Base-by-base conservation (phyloP, 306 rosid species). In the Phaseolus lunatus region DNA sequence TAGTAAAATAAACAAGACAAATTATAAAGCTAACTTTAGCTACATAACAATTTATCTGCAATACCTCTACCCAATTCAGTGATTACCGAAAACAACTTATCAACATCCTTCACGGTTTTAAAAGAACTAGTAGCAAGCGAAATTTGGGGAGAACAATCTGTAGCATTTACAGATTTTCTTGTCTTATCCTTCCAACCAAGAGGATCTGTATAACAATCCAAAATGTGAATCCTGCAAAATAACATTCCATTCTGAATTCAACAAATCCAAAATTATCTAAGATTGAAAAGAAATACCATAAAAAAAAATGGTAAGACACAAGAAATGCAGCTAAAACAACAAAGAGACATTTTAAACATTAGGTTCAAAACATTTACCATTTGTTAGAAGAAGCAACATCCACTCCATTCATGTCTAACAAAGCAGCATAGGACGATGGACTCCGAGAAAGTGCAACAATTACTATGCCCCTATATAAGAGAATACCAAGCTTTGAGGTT, bases 151-250 rank as follows among this genome's bases (percentile, higher is more conserved):
- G 88, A 63, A 84, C 63, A 5, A 52, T 78, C 78, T 3, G 16
- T 54, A 44, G 37, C 47, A 54, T 67, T 74, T 78, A 68, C 87
- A 76, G 89, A 65, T 74, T 83, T 85, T 78, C 65, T 43, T 27
- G 78, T 70, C 76, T 68, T 84, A 19, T 89, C 89, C 81, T 89
- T 95, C 98, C 98, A 95, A 74, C 95, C 98, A 66, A 92, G 97
- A 82, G 98, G 97, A 85, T 94, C 98, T 3, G 97, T 84, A 82
- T 90, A 94, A 87, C 96, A 94, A 87, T 94, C 98, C 89, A 95
- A 88, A 82, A 95, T 78, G 67, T 67, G 91, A 87, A 95, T 80
- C 96, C 98, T 90, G 90, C 64, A 86, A 82, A 18, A 54, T 7
- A 74, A 64, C 75, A 72, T 10, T 59, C 15, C 56, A 48, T 41